Evolutionary conservation across 495 filamentous ascomycete genomes (phyloP), one percentile per base, ranked within the genome.

Genomic region (Eremomyces bilateralis): DNA sequence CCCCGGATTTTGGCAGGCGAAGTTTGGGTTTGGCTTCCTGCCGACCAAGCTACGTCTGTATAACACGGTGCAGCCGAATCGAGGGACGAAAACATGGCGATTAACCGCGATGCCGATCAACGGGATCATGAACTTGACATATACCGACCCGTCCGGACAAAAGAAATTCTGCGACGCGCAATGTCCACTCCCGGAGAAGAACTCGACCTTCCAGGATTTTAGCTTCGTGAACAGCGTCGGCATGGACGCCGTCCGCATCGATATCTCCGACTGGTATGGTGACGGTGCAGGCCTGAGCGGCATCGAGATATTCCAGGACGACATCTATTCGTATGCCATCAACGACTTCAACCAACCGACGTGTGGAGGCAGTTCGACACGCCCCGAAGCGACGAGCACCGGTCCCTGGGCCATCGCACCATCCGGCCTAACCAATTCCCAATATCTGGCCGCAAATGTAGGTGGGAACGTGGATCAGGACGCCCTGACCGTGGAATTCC

Each of bases 81-180:
- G 83, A 36, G 85, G 88, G 20, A 94, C 88, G 4, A 73, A 76
- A 53, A 69, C 69, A 12, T 97, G 80, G 58, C 67, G 81, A 22
- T 83, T 80, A 47, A 78, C 78, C 20, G 73, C 78, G 15, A 53
- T 82, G 20, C 81, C 82, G 3, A 69, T 82, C 44, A 73, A 76
- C 45, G 90, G 90, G 21, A 93, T 95, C 49, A 81, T 95, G 78
- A 94, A 95, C 52, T 64, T 97, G 42, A 92, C 83, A 24, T 94
- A 82, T 42, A 75, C 67, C 30, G 80, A 93, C 48, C 69, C 76
- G 0, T 62, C 55, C 1, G 74, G 76, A 0, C 54, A 69, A 21
- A 68, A 73, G 28, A 56, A 57, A 20, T 65, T 59, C 31, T 97
- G 88, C 53, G 79, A 83, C 22, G 68, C 65, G 33, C 58, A 63